Conservation (phyloP, 1,139 yeast genomes). For the Magnusiomyces starmeri region DNA sequence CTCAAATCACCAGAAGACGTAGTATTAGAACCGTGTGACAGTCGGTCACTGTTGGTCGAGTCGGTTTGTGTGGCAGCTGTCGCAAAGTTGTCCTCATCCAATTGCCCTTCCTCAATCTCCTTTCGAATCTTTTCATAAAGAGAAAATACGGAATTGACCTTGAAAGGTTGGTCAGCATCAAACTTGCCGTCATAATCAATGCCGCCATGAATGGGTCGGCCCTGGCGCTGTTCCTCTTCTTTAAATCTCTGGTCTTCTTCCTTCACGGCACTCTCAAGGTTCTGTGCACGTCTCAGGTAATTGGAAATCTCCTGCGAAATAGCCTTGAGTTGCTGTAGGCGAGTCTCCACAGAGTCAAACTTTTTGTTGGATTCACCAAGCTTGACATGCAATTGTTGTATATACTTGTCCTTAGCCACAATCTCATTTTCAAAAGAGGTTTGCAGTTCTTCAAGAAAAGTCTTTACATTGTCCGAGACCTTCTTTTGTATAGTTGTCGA, state of each 20-base stretch:
- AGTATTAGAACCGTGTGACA: neutral
- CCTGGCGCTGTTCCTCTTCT: constrained; percentile 30
- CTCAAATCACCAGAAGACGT: neutral
- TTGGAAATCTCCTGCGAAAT: constrained; percentile 40
- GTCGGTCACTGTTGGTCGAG: neutral
- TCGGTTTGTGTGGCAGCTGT: neutral
- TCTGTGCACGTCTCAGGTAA: constrained; percentile 45
- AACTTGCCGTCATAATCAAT: constrained; percentile 46
- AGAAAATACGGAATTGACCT: constrained; percentile 37
- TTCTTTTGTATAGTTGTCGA: constrained; percentile 36
- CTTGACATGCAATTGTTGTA: constrained; percentile 42
- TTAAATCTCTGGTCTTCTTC: constrained; percentile 50
- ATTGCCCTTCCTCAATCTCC: neutral
- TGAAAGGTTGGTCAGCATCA: constrained; percentile 84
- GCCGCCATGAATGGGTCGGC: constrained; percentile 13
- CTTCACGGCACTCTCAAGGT: constrained; percentile 49
- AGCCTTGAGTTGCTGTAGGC: constrained; percentile 39
- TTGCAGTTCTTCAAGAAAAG: constrained; percentile 29
- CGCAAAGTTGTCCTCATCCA: neutral
- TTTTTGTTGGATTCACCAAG: constrained; percentile 43
- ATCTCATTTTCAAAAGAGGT: constrained; percentile 45
- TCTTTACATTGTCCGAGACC: constrained; percentile 32
- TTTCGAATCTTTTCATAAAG: neutral
- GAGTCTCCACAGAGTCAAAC: constrained; percentile 41
- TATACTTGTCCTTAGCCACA: constrained; percentile 39